phyloP scores from a whole-genome alignment of 208 protist genomes.

The Acanthamoeba lenticulata region DNA sequence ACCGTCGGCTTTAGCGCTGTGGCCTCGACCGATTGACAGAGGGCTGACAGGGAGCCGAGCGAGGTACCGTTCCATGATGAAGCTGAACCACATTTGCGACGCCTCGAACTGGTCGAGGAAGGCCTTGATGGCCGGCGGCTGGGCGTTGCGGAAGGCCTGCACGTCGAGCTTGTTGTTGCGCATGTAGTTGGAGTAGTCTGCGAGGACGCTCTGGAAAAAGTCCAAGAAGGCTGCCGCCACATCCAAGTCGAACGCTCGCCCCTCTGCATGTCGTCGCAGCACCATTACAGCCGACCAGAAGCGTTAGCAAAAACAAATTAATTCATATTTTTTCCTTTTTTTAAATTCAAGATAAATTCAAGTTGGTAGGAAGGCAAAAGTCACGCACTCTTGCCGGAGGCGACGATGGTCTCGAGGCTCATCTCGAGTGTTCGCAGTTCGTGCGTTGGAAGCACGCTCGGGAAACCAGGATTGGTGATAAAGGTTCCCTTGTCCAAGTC shows the following conservation, averaged over 20 bases:
- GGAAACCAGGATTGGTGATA: constrained; percentile 25
- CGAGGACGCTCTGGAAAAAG: constrained; percentile 40
- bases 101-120: constrained; percentile 58
- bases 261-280: constrained; percentile 31
- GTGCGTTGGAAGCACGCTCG: constrained; percentile 7
- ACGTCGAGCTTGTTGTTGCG: constrained; percentile 44
- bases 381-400: constrained; percentile 41
- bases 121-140: constrained; percentile 13
- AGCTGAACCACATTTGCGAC: constrained; percentile 64
- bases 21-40: too few relatives aligned
- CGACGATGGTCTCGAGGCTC: constrained; percentile 41
- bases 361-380: too few relatives aligned
- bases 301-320: too few relatives aligned
- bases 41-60: too few relatives aligned
- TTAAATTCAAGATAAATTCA: too few relatives aligned
- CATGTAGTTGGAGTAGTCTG: neutral
- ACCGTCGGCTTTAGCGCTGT: neutral
- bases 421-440: constrained; percentile 19
- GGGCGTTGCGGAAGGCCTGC: constrained; percentile 9
- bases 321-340: too few relatives aligned
- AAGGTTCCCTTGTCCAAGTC: constrained; percentile 46
- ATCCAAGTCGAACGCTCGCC: constrained; percentile 30
- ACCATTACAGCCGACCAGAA: too few relatives aligned
- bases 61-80: constrained; percentile 48
- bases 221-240: constrained; percentile 51